Percentiles rank a stretch among this genome's conserved stretches.
These are phyloP conservation scores for Thymus mandschuricus DNA, from an alignment of 257 asterid genomes.

Conservation along the genomic window DNA sequence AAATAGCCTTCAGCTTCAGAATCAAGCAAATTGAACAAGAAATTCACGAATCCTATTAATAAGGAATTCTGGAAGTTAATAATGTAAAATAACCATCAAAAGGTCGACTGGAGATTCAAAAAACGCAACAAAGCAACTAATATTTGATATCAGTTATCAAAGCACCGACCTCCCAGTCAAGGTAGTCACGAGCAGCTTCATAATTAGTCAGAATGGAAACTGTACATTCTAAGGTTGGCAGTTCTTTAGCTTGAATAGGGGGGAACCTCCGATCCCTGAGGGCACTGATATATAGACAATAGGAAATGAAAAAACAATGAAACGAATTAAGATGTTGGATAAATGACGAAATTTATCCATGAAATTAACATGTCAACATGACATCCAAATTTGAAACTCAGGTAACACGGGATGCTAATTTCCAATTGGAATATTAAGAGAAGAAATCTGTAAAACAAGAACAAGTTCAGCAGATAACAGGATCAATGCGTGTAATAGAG, in stretches of 20 bases:
- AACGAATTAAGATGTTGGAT: not conserved
- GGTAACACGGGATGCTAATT: conserved; percentile 3
- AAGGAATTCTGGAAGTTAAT: conserved; percentile 13
- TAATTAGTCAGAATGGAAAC: conserved; percentile 87
- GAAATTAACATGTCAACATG: not conserved
- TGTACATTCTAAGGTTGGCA: conserved; percentile 89
- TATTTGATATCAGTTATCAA: conserved; percentile 11
- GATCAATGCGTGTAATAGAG: not conserved
- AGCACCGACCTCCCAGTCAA: conserved; percentile 95
- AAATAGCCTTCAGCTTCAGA: not conserved
- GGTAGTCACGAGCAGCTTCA: conserved; percentile 76
- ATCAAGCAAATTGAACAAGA: not conserved
- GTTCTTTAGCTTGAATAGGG: conserved; percentile 92
- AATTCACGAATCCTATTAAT: conserved; percentile 14
- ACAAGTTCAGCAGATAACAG: not conserved
- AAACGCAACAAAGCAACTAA: not conserved
- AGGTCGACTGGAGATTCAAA: not conserved
- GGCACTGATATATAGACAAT: conserved; percentile 60
- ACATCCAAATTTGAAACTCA: not conserved
- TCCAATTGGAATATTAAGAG: not conserved
- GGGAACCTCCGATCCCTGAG: conserved; percentile 92
- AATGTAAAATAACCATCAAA: conserved; percentile 2
- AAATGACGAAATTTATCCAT: not conserved
- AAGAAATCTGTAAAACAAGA: not conserved
- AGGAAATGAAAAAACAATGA: conserved; percentile 3